Evolutionary conservation across 306 rosid genomes (phyloP).

Genomic region (Alnus glutinosa): DNA sequence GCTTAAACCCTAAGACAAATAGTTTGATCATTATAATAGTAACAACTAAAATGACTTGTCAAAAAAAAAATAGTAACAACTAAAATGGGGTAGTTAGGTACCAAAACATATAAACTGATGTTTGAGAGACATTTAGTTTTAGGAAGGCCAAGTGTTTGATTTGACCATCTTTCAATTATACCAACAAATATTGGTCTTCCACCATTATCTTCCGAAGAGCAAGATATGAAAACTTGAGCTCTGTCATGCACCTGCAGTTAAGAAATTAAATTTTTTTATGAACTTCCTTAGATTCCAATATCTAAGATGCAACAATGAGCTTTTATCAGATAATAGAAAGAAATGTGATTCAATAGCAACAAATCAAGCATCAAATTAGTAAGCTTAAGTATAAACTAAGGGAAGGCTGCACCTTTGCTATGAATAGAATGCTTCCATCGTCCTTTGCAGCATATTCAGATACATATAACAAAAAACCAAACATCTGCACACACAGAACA

Average conservation of each 20-base stretch:
- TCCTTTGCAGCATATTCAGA: conserved; percentile 56
- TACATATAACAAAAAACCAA: conserved; percentile 72
- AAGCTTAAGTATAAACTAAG: neutral
- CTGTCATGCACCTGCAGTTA: conserved; percentile 84
- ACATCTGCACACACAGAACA: conserved; percentile 57
- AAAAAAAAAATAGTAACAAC: neutral
- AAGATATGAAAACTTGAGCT: conserved; percentile 80
- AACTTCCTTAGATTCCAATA: neutral
- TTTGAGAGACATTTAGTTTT: conserved; percentile 51
- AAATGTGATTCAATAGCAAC: neutral
- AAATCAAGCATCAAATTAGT: neutral
- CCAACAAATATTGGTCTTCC: conserved; percentile 68
- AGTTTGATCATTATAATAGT: neutral
- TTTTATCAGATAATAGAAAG: neutral
- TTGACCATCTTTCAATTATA: conserved; percentile 70
- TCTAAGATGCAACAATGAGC: conserved; percentile 1
- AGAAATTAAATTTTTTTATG: conserved; percentile 19
- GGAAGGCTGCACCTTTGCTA: conserved; percentile 59
- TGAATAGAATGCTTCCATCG: conserved; percentile 46
- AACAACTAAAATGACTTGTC: no score
- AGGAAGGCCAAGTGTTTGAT: conserved; percentile 61
- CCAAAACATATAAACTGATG: conserved; percentile 69
- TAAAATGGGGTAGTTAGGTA: conserved; percentile 29
- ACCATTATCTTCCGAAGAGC: conserved; percentile 50
- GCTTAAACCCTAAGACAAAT: conserved; percentile 7